These are phyloP conservation scores for Magnaporthales sp. DNA, from an alignment of 2,329 filamentous ascomycete species.

Conservation along the genomic window DNA sequence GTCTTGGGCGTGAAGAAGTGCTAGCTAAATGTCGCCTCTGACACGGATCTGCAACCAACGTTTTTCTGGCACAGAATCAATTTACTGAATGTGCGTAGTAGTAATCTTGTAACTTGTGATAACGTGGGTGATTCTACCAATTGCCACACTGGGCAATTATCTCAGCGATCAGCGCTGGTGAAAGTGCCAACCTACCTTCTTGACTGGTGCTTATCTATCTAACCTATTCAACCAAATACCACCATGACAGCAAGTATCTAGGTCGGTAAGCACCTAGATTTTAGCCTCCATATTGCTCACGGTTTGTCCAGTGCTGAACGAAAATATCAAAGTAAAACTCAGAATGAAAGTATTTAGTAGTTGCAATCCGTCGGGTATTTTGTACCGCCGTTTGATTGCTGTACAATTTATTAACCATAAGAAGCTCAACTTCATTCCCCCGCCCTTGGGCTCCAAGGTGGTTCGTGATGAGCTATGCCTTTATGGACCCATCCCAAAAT, in stretches of 20 bases:
- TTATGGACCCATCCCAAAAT: neutral
- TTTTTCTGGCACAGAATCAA: neutral
- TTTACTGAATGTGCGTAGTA: neutral
- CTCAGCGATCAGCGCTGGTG: neutral
- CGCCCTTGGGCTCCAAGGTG: too few relatives aligned
- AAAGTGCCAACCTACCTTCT: neutral
- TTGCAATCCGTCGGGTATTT: neutral
- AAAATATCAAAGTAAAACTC: neutral
- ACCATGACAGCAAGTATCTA: too few relatives aligned
- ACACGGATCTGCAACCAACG: neutral
- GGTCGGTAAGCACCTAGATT: too few relatives aligned
- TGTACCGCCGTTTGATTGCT: neutral
- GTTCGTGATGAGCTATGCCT: neutral
- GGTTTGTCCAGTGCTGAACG: too few relatives aligned
- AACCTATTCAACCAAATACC: too few relatives aligned
- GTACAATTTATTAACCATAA: neutral
- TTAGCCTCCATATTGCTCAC: too few relatives aligned
- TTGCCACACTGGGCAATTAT: neutral
- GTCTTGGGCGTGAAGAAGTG: neutral
- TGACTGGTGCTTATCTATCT: too few relatives aligned
- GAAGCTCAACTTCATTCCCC: neutral
- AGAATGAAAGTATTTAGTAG: too few relatives aligned
- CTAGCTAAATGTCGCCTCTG: neutral
- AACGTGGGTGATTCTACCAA: neutral
- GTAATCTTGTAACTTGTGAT: neutral